Evolutionary conservation across 306 rosid genomes (phyloP), one percentile per base, ranked within the genome.

Genomic region (Prunus fruticosa): DNA sequence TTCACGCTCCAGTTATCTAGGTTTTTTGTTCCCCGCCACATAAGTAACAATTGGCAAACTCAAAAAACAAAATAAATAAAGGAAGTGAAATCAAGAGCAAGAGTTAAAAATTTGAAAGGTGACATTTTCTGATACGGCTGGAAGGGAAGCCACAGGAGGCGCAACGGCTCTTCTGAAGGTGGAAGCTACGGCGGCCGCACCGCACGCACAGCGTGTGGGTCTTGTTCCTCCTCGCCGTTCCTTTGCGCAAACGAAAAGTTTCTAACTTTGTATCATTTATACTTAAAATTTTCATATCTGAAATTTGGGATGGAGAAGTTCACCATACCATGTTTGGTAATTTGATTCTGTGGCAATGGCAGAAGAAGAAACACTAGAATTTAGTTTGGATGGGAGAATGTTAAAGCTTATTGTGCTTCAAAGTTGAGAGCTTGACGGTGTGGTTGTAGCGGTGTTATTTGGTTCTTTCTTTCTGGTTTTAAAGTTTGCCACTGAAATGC

Each of bases 211-310:
- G 73, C 22, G 78, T 45, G 62, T 72, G 82, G n/a, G 50, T 79
- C 61, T 79, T 79, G 60, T 72, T 79, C 77, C 82, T 78, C 56
- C 77, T 52, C 23, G 25, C 57, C 43, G 67, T 71, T 51, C 81
- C 81, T 41, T 79, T 79, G 38, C 74, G 6, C 30, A 66, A 11
- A 14, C 20, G 8, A 73, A 23, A 23, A 57, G 57, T 58, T 57
- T 16, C 32, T 43, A 22, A 57, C 16, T 73, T 60, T 22, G 16
- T 60, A 23, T 8, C 8, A 15, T 11, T 22, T 4, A 41, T 18
- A 60, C 9, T 2, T 7, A 38, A 38, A 19, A 22, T 4, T 15
- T 25, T 27, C 8, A 8, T 3, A 10, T 23, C 38, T 27, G 25
- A 25, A 23, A 5, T 15, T 22, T 12, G 19, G 28, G 5, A 58